Conservation (phyloP, 139 green algal genomes). For the Marvania coccoides region DNA sequence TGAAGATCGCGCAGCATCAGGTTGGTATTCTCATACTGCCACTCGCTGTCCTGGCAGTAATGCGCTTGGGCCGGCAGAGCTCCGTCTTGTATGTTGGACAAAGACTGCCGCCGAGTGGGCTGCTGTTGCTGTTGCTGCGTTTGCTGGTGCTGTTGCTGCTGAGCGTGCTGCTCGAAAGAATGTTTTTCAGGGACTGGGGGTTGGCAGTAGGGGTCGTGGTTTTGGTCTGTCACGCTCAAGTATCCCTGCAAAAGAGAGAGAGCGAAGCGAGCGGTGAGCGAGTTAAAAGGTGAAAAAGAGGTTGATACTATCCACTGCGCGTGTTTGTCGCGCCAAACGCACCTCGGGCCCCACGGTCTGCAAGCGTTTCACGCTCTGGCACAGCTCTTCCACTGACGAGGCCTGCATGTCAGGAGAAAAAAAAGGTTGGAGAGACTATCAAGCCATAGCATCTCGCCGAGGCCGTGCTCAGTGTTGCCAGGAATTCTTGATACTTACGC, state of each 20-base stretch:
- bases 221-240: neutral
- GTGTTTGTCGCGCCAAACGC: neutral
- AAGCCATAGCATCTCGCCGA: neutral
- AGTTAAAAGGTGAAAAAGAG: neutral
- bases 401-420: neutral
- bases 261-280: neutral
- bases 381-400: neutral
- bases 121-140: neutral
- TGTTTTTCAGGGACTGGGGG: neutral
- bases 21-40: neutral
- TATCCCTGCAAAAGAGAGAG: neutral
- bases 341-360: neutral
- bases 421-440: neutral
- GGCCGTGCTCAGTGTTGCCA: too few species aligned
- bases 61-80: neutral
- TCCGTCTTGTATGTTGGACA: neutral
- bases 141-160: too few species aligned
- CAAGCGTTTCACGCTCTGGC: neutral
- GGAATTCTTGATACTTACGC: neutral
- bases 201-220: neutral
- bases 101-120: neutral
- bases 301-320: neutral
- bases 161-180: neutral
- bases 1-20: neutral
- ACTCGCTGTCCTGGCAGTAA: neutral